Evolutionary conservation across 2,329 filamentous ascomycete species (phyloP).

Genomic region (Ustilaginoidea virens): DNA sequence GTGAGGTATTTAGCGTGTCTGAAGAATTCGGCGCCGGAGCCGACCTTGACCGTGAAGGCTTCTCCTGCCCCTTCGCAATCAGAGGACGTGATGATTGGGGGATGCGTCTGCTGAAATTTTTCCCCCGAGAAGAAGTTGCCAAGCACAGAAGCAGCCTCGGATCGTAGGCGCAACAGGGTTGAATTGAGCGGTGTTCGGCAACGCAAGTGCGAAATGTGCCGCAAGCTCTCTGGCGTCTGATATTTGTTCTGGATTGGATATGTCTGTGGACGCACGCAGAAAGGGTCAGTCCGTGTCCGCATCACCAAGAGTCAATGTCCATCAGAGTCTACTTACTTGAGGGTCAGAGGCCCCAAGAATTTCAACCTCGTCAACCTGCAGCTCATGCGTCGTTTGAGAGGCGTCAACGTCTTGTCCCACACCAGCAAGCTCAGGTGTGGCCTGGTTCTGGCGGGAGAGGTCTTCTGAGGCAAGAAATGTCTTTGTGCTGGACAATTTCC

Average conservation of each 20-base stretch:
- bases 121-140: constrained; percentile 59
- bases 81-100: constrained; percentile 88
- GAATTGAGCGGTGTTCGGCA: constrained; percentile 69
- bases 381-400: constrained; percentile 33
- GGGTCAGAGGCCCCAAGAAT: constrained; percentile 67
- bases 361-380: constrained; percentile 55
- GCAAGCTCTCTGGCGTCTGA: constrained; percentile 75
- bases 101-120: constrained; percentile 70
- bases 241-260: constrained; percentile 96
- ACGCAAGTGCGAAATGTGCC: constrained; percentile 76
- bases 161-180: constrained; percentile 67
- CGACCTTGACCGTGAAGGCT: constrained; percentile 59
- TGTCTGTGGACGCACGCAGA: constrained; percentile 37
- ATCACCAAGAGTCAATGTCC: neutral
- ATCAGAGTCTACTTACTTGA: constrained; percentile 39
- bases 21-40: constrained; percentile 48
- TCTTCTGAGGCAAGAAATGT: constrained; percentile 3
- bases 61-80: constrained; percentile 96
- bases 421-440: neutral
- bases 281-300: constrained; percentile 5
- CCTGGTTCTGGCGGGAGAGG: constrained; percentile 2
- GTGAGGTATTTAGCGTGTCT: constrained; percentile 82
- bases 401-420: constrained; percentile 1
- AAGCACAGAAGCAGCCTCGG: constrained; percentile 57
- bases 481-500: constrained; percentile 1